Evolutionary conservation across 169 alveolate genomes (phyloP).

Genomic region (Eimeria tenella): DNA sequence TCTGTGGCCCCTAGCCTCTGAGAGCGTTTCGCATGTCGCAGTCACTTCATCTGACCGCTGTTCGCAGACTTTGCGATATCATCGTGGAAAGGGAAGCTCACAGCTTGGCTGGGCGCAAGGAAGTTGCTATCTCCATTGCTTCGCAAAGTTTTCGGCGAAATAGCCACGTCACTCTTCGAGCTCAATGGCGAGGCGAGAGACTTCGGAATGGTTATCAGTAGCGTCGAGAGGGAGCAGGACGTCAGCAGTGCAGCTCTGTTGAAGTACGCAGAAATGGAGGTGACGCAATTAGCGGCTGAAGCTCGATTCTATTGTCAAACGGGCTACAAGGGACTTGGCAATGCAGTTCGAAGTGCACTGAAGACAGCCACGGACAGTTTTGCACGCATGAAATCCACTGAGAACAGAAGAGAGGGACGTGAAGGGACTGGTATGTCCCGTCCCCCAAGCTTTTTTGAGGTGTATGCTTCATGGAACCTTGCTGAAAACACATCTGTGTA

Average conservation of each 20-base stretch:
- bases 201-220: neutral
- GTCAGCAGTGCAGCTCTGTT: slow-evolving; percentile 12
- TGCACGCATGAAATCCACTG: neutral
- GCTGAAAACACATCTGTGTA: neutral
- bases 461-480: neutral
- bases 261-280: slow-evolving; percentile 24
- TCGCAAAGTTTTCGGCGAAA: slow-evolving; percentile 42
- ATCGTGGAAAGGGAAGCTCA: slow-evolving; percentile 33
- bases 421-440: neutral
- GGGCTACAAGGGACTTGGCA: slow-evolving; percentile 30
- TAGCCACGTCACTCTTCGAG: slow-evolving; percentile 12
- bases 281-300: neutral
- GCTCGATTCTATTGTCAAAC: slow-evolving; percentile 64
- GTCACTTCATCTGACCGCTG: neutral
- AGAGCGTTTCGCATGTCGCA: no score
- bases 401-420: neutral
- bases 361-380: slow-evolving; percentile 8
- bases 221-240: slow-evolving; percentile 10
- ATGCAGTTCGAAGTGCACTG: slow-evolving; percentile 9
- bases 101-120: neutral
- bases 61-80: slow-evolving; percentile 41
- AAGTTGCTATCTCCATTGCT: neutral
- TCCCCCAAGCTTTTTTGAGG: neutral
- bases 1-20: no score
- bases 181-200: neutral